Conservation (phyloP, 306 rosid species). For the Pachyrhizus erosus region DNA sequence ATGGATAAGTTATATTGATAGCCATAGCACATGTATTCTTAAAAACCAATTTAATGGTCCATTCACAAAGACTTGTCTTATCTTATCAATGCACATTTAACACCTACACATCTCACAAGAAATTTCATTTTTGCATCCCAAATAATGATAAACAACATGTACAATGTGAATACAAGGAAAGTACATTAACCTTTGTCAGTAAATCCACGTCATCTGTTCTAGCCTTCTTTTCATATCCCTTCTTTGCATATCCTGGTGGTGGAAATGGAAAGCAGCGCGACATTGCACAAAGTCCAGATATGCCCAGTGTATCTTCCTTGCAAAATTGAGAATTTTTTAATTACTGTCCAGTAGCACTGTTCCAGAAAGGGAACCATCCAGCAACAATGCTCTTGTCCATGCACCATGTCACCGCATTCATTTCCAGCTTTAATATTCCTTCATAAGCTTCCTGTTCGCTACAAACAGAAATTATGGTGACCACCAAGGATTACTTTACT, state of each 20-base stretch:
- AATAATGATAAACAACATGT: conserved; percentile 27
- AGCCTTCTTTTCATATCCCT: conserved; percentile 40
- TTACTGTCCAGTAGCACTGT: conserved; percentile 61
- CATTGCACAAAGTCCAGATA: conserved; percentile 80
- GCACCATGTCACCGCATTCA: conserved; percentile 94
- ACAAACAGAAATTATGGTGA: conserved; percentile 33
- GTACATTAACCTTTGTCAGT: conserved; percentile 68
- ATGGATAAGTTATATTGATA: no score
- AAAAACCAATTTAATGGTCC: not conserved
- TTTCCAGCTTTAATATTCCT: conserved; percentile 72
- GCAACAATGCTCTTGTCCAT: conserved; percentile 83
- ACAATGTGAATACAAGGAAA: conserved; percentile 38
- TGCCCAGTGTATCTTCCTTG: conserved; percentile 52
- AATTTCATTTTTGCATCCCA: conserved; percentile 5
- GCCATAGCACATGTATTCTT: not conserved
- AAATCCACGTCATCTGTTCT: conserved; percentile 66
- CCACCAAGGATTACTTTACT: not conserved
- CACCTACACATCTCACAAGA: not conserved
- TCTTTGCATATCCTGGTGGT: conserved; percentile 95
- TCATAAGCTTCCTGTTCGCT: conserved; percentile 60
- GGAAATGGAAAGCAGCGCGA: conserved; percentile 99
- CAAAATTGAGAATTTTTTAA: conserved; percentile 50
- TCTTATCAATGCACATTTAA: not conserved
- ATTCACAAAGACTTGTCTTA: not conserved
- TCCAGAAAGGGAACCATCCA: conserved; percentile 74